A percentile compares a stretch with the other conserved stretches of the same genome.
These are phyloP conservation scores for Syncephalastrum contaminatum DNA, from an alignment of 371 early-diverging fungal species.

Conservation along the genomic window DNA sequence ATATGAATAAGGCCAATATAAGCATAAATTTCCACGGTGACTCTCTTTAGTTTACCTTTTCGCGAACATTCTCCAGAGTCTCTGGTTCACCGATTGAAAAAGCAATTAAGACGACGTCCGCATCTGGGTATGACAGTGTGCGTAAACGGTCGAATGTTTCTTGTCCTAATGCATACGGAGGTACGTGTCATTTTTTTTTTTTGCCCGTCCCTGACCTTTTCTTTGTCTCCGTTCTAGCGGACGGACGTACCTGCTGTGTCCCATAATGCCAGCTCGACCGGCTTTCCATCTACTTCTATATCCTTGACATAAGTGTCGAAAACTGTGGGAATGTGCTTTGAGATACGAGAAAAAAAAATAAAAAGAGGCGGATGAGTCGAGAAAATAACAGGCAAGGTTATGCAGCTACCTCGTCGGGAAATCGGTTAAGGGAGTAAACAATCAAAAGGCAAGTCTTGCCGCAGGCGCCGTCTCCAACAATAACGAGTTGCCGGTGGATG, in stretches of 20 bases:
- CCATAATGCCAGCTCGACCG: conserved; percentile 63
- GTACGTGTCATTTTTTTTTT: background rate
- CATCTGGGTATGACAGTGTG: conserved; percentile 87
- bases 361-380: conserved; percentile 1
- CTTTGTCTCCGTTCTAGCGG: background rate
- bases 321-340: conserved; percentile 58
- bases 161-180: conserved; percentile 49
- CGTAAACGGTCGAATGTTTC: conserved; percentile 93
- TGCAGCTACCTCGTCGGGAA: conserved; percentile 35
- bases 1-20: too few species aligned
- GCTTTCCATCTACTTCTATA: conserved; percentile 59
- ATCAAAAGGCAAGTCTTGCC: conserved; percentile 62
- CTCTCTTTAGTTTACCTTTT: conserved; percentile 51
- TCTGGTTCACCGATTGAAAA: conserved; percentile 80
- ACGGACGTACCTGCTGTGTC: conserved; percentile 61
- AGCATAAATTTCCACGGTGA: too few species aligned
- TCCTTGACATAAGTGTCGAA: conserved; percentile 69
- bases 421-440: conserved; percentile 48
- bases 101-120: conserved; percentile 86
- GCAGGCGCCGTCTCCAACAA: conserved; percentile 69
- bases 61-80: conserved; percentile 81
- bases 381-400: conserved; percentile 10
- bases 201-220: background rate
- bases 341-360: conserved; percentile 8
- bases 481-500: conserved; percentile 57